Evolutionary conservation across 2,329 filamentous ascomycete genomes (phyloP), one percentile per base, ranked within the genome.

Genomic region (Clarireedia hainanense): DNA sequence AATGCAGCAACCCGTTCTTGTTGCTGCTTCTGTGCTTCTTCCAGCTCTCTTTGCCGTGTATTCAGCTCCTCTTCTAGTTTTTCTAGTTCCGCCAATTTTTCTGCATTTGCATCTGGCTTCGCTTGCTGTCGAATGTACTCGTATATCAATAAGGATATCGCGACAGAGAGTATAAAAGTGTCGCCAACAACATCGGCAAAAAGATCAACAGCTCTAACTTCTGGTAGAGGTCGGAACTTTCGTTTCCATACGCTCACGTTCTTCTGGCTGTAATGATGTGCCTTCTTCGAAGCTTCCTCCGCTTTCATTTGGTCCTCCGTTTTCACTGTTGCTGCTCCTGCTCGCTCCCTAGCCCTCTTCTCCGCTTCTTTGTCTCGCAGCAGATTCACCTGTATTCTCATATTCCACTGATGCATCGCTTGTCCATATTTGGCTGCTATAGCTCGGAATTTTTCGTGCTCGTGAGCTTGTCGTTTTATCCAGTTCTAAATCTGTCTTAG

Each of bases 101-200:
- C 76, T 45, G 74, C 71, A 63, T 80, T 83, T 53, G 71, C 61
- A 62, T 86, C 83, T 7, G 83, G 81, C 68, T 85, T 86, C 62
- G 75, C 72, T n/a, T 76, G 74, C 6, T 78, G 72, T 61, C 76
- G 78, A 68, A 80, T 79, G 60, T 80, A 84, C 69, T 86, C 83
- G 67, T 81, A 86, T 37, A 84, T 69, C 55, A 86, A 76, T 50
- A 86, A 67, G 20, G 69, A 75, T 14, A 74, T 72, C 6, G 81
- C 83, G 26, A 86, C 81, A 5, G 75, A 65, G 20, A 86, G 74
- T 58, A 86, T 85, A 65, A 86, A 86, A 15, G 73, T 71, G 61
- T 86, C 83, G 42, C 83, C 83, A 50, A 82, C 72, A 15, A 86
- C 82, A 64, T 86, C 83, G 43, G 83, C 83, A 63, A 86, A 86